These are phyloP conservation scores for Bullera alba DNA, from an alignment of 768 basidiomycete species.

Conservation along the genomic window DNA sequence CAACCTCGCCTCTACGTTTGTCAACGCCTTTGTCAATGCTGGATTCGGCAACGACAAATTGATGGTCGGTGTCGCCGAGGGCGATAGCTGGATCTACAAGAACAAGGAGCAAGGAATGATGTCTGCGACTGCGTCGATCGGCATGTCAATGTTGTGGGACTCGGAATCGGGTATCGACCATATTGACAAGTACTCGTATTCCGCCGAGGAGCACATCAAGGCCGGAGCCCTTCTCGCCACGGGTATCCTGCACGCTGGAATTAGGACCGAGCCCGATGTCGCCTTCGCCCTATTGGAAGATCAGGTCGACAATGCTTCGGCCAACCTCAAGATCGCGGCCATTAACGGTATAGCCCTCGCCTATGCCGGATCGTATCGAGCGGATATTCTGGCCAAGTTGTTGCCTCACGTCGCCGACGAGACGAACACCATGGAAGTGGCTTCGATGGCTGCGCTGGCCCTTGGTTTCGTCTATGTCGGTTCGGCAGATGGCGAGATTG, in stretches of 20 bases:
- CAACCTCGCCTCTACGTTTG: slow-evolving; percentile 92
- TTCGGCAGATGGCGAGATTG: slow-evolving; percentile 87
- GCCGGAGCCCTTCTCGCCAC: slow-evolving; percentile 92
- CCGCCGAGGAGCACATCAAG: slow-evolving; percentile 93
- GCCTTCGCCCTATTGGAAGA: slow-evolving; percentile 85
- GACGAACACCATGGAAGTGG: slow-evolving; percentile 75
- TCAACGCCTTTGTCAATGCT: slow-evolving; percentile 97
- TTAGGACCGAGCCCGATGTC: slow-evolving; percentile 87
- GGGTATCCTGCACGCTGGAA: slow-evolving; percentile 80
- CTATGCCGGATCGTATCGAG: slow-evolving; percentile 85
- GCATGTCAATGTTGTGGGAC: slow-evolving; percentile 90
- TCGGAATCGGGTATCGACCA: slow-evolving; percentile 87
- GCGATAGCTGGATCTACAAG: slow-evolving; percentile 98
- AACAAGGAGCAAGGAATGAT: slow-evolving; percentile 99
- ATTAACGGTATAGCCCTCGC: slow-evolving; percentile 88
- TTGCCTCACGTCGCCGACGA: slow-evolving; percentile 79
- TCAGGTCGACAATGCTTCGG: slow-evolving; percentile 78
- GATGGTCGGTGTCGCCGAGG: slow-evolving; percentile 93
- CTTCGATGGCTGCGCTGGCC: slow-evolving; percentile 73
- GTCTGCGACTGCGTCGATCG: slow-evolving; percentile 89
- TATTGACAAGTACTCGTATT: slow-evolving; percentile 96
- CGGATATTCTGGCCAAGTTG: slow-evolving; percentile 71
- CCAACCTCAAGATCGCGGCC: slow-evolving; percentile 73
- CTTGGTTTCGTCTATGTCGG: slow-evolving; percentile 94
- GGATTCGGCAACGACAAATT: slow-evolving; percentile 98